Base-by-base conservation (phyloP, 768 basidiomycete genomes). In the Mycena pura region DNA sequence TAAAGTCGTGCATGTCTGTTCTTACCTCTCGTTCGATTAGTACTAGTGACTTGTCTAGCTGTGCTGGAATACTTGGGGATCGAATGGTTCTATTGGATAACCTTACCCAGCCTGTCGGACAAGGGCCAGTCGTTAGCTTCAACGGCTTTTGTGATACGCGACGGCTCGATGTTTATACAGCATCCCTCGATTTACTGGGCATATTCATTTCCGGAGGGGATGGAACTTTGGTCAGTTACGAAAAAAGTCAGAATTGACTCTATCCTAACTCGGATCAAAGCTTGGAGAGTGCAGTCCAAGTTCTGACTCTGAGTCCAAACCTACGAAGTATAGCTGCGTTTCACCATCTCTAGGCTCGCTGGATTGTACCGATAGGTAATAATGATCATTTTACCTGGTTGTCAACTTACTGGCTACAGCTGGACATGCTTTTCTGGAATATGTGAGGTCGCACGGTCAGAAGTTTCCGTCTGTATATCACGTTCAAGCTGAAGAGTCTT, bases 51-150 rank as follows among this genome's bases (percentile, higher is more conserved):
- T 9, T 57, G 38, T 31, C 17, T 2, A 31, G n/a, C 19, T 57
- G 56, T 27, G 14, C 31, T 17, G 56, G 56, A 46, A 57, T 57
- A 13, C 46, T 57, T 4, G 56, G 56, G 36, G 19, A 36, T 8
- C 28, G 27, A n/a, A 49, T 31, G 56, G 22, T 57, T 2, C n/a
- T 27, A 29, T 19, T 57, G 15, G 13, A 57, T 41, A 49, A 57
- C 46, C 46, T 57, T 6, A 48, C 56, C 2, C 46, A 40, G 14
- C 56, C 56, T 13, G 22, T 57, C 19, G 36, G 46, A 9, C 27
- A n/a, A 10, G 38, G 28, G 5, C 24, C 28, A 9, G 19, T 31
- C 13, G 39, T 57, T 21, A 49, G 46, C 38, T 40, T 57, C 21
- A 17, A 48, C 25, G 31, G 44, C 11, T 49, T 57, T 28, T 57